Evolutionary conservation across 2,329 filamentous ascomycete genomes (phyloP).

Genomic region (Lachnellula willkommii): DNA sequence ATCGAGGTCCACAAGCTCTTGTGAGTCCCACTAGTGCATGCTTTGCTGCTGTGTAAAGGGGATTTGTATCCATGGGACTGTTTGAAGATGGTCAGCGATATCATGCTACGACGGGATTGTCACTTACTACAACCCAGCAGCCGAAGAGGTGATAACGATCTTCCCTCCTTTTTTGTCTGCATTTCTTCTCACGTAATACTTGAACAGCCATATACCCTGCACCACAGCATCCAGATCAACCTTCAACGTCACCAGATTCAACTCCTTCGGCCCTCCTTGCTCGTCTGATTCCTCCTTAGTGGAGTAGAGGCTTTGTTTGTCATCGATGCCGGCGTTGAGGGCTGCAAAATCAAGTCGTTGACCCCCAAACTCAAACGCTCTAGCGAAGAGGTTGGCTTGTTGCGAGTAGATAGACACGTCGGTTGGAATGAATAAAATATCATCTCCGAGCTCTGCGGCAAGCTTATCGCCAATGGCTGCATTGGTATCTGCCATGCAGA

Average conservation of each 20-base stretch:
- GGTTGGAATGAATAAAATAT: conserved; percentile 16
- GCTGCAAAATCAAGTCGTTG: conserved; percentile 37
- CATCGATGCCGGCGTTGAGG: conserved; percentile 40
- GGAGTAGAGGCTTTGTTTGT: conserved; percentile 34
- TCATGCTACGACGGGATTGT: conserved; percentile 3
- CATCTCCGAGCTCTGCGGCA: conserved; percentile 9
- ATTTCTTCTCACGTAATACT: conserved; percentile 38
- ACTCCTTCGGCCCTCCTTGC: conserved; percentile 27
- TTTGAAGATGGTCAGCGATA: conserved; percentile 9
- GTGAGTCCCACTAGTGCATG: conserved; percentile 30
- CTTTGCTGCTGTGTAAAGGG: conserved; percentile 22
- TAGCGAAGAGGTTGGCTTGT: conserved; percentile 36
- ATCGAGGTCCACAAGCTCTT: conserved; percentile 27
- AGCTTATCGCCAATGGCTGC: conserved; percentile 9
- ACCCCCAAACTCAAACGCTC: conserved; percentile 36
- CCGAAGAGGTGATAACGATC: conserved; percentile 37
- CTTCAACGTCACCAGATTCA: conserved; percentile 35
- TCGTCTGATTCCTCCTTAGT: conserved; percentile 32
- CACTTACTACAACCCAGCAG: conserved; percentile 32
- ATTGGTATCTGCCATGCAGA: conserved; percentile 42
- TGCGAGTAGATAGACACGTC: conserved; percentile 37
- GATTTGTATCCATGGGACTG: conserved; percentile 11
- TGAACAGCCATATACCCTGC: conserved; percentile 39
- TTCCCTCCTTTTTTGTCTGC: conserved; percentile 31
- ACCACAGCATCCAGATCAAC: conserved; percentile 38